Evolutionary conservation across 768 basidiomycete genomes (phyloP).

Genomic region (Hygrocybe punicea): DNA sequence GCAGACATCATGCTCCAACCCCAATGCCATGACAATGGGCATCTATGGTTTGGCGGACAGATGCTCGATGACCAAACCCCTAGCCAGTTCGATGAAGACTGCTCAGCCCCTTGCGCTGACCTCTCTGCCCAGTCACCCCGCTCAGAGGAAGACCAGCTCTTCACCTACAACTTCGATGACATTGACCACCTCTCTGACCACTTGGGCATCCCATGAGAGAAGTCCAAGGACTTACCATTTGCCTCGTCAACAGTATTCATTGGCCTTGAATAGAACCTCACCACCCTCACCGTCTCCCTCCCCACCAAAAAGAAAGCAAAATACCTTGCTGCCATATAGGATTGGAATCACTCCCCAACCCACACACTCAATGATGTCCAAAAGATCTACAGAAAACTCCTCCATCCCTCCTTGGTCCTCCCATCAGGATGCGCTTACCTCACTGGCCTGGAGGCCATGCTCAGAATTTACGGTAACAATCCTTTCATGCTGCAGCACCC

Average conservation of each 20-base stretch:
- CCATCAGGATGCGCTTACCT: constrained; percentile 37
- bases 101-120: constrained; percentile 15
- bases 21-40: constrained; percentile 5
- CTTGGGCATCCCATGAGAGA: constrained; percentile 25
- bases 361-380: constrained; percentile 36
- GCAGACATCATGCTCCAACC: constrained; percentile 12
- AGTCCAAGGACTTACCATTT: constrained; percentile 25
- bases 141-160: constrained; percentile 12
- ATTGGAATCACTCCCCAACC: constrained; percentile 18
- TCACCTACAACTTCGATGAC: constrained; percentile 26
- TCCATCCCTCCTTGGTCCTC: constrained; percentile 31
- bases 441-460: constrained; percentile 38
- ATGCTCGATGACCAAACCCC: constrained; percentile 9
- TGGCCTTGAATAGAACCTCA: constrained; percentile 22
- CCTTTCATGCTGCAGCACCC: constrained; percentile 31
- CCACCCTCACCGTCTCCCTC: constrained; percentile 19
- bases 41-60: constrained; percentile 28
- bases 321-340: constrained; percentile 26
- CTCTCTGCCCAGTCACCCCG: constrained; percentile 20
- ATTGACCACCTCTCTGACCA: constrained; percentile 33
- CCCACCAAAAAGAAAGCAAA: constrained; percentile 8
- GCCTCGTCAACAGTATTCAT: constrained; percentile 10
- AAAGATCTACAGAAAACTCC: constrained; percentile 41
- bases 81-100: constrained; percentile 37
- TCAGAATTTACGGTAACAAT: constrained; percentile 22